Evolutionary conservation across 108 stramenopile genomes (phyloP).

Genomic region (Skeletonema marinoi): DNA sequence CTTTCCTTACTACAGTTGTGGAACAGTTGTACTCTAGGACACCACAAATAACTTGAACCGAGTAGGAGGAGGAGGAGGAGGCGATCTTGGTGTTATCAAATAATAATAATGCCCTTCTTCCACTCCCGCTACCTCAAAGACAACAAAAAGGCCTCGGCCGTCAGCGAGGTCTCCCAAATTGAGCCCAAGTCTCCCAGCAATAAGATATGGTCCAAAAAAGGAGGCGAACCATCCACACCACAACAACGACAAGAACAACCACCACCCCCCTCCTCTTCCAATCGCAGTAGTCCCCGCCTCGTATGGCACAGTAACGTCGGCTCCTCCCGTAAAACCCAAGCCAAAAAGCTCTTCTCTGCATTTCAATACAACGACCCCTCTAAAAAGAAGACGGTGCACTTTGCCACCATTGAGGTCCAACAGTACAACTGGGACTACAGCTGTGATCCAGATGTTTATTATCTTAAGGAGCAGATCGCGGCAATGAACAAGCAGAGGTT

Average conservation of each 20-base stretch:
- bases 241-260: no score
- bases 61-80: no score
- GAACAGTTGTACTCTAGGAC: no score
- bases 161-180: neutral
- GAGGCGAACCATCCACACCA: no score
- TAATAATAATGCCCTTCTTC: neutral
- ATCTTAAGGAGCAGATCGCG: conserved; percentile 17
- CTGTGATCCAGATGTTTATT: conserved; percentile 18
- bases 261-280: no score
- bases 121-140: neutral
- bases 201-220: neutral
- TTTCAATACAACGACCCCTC: conserved; percentile 2
- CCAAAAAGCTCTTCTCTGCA: neutral
- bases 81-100: no score
- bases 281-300: no score
- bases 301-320: neutral
- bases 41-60: no score
- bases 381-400: conserved; percentile 36
- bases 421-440: conserved; percentile 26
- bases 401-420: conserved; percentile 34
- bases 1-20: no score
- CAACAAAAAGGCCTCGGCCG: neutral
- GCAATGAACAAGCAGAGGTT: conserved; percentile 32
- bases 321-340: neutral
- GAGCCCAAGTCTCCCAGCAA: no score